Evolutionary conservation across 2,329 filamentous ascomycete genomes (phyloP), one percentile per base, ranked within the genome.

Genomic region (Talaromyces sp.): DNA sequence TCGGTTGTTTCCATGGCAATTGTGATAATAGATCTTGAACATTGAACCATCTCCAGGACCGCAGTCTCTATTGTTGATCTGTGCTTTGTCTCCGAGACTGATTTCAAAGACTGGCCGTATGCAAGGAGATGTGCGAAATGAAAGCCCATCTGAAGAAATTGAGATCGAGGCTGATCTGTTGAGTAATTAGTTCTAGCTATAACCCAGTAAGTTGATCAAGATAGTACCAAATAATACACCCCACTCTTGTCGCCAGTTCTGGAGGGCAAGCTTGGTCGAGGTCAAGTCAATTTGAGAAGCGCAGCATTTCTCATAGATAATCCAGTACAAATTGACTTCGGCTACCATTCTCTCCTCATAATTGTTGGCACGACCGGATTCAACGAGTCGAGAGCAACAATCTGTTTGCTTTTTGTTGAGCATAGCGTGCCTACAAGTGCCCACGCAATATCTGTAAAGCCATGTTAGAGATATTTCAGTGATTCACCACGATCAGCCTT

Each of bases 281-380:
- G 72, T 64, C 1, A 77, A 62, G 59, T 77, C 72, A 2, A 74
- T 64, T 0, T 66, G 57, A 12, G 65, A 61, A 3, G 62, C 62
- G 19, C 68, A 71, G 31, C 70, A 72, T 35, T 73, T 71, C 56
- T 75, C 69, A 59, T 80, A 79, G 5, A 80, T 74, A 21, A 74
- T 73, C 77, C 77, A 79, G 60, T 80, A 80, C 0, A 80, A 66
- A 56, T 74, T 67, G 3, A 79, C 69, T 61, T 80, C 78, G 2
- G 76, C 77, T 6, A 78, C 74, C 77, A 80, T 80, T 17, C 78
- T 68, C n/a, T 70, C 66, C 62, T 80, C 77, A 56, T 77, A 80
- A 57, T 80, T 80, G 0, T 73, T 79, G 11, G 70, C 68, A 59
- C 73, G 70, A 48, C 76, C 74, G 4, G 71, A 74, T 12, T 69